Evolutionary conservation across 306 rosid species (phyloP).

Genomic region (Phaseolus lunatus): DNA sequence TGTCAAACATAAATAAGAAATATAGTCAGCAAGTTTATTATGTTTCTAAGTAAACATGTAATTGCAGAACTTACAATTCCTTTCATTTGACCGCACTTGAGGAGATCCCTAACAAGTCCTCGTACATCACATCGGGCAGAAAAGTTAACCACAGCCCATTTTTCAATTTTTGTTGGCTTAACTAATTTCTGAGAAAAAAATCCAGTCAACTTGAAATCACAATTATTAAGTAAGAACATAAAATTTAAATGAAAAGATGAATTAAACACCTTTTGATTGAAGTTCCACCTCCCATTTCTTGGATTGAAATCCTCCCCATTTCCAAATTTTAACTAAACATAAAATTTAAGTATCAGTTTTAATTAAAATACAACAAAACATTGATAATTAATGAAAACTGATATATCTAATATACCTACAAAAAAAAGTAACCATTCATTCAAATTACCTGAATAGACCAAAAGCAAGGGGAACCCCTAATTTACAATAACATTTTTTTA

Average conservation of each 20-base stretch:
- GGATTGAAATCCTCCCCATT: conserved; percentile 88
- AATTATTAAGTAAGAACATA: too few species aligned
- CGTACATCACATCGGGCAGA: conserved; percentile 80
- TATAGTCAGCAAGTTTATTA: not conserved
- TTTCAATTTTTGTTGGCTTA: conserved; percentile 62
- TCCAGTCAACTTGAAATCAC: not conserved
- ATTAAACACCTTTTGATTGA: conserved; percentile 75
- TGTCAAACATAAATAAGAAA: conserved; percentile 38
- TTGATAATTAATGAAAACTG: not conserved
- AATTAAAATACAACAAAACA: not conserved
- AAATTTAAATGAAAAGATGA: not conserved
- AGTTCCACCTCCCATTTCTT: conserved; percentile 91
- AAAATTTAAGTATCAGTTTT: not conserved
- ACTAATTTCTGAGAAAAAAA: conserved; percentile 63
- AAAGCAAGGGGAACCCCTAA: not conserved
- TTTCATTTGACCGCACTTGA: conserved; percentile 73
- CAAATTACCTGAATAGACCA: not conserved
- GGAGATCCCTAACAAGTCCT: conserved; percentile 67
- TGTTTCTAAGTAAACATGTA: not conserved
- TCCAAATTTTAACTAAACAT: conserved; percentile 74
- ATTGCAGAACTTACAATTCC: conserved; percentile 73
- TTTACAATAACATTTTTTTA: not conserved
- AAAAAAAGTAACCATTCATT: not conserved
- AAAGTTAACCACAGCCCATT: conserved; percentile 89
- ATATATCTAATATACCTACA: too few species aligned